Conservation (phyloP, 1,284 basidiomycete species). For the Stereum hirsutum region DNA sequence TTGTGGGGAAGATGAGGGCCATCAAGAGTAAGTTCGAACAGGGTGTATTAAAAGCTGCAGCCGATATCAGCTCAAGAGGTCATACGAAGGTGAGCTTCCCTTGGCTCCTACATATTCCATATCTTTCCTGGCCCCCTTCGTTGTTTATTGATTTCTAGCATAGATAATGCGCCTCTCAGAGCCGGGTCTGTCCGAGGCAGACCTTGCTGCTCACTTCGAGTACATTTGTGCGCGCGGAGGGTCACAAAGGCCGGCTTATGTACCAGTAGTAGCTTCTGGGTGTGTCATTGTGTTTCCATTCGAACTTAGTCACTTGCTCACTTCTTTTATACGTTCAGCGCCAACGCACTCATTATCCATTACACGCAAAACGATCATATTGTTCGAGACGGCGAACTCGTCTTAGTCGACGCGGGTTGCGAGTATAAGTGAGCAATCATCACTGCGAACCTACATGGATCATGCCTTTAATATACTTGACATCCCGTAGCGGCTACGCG, state of each 20-base stretch:
- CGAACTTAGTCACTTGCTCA: neutral
- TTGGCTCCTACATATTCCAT: neutral
- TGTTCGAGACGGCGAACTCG: constrained; percentile 63
- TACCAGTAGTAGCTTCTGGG: constrained; percentile 93
- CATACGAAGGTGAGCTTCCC: constrained; percentile 55
- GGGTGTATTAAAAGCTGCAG: constrained; percentile 62
- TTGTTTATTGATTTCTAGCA: constrained; percentile 3
- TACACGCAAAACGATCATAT: constrained; percentile 86
- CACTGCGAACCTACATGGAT: neutral
- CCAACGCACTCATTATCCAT: constrained; percentile 85
- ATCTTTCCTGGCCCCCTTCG: neutral
- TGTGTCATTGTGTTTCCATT: constrained; percentile 23
- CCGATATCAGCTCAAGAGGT: constrained; percentile 67
- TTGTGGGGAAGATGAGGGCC: constrained; percentile 52
- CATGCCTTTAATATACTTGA: constrained; percentile 13
- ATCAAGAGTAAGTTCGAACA: constrained; percentile 71
- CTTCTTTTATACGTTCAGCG: constrained; percentile 28
- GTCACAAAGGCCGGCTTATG: constrained; percentile 81
- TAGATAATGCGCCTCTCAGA: constrained; percentile 80
- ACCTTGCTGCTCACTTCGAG: constrained; percentile 82
- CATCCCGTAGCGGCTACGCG: constrained; percentile 71
- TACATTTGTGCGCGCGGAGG: constrained; percentile 77
- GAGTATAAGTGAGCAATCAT: constrained; percentile 64
- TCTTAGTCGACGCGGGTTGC: constrained; percentile 86
- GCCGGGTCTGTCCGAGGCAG: constrained; percentile 64